Base-by-base conservation (phyloP, 352 stramenopile genomes). In the Blastocystis sp. region DNA sequence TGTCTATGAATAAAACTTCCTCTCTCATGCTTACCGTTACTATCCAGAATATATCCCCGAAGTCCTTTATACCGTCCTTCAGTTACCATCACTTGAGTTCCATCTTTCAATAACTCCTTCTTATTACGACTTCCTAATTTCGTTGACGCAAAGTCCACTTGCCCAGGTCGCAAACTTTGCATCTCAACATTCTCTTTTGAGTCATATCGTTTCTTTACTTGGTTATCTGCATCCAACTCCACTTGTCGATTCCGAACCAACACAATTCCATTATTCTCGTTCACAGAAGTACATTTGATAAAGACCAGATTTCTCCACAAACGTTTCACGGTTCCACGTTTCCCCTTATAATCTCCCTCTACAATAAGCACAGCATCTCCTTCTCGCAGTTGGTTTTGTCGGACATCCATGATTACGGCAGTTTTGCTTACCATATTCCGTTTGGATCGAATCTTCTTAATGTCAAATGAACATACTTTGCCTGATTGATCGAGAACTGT, bases 211-310 rank as follows among this genome's bases (percentile, higher is more conserved):
- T 83, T 83, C 71, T 83, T 83, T 5, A 37, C 29, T 56, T 65
- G 71, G 54, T 83, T 65, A 19, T 83, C 71, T 19, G 54, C 51
- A 42, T 83, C 71, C 21, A 49, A 32, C 12, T 66, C 71, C 9
- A 83, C 58, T 56, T 83, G 71, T 32, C 71, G 71, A 56, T 83
- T 83, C 19, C 71, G 71, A 7, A 83, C 71, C 24, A 83, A 35
- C 16, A 83, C 71, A 56, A 83, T 37, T 29, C 71, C 71, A 37
- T 83, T 83, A 43, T 65, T 52, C 54, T 83, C 71, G 3, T 14
- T 52, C 29, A 83, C 29, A 21, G 46, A 32, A 6, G 71, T 9
- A 35, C 49, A 32, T 21, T 83, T 61, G 9, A 83, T 49, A 46
- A 65, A 83, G 7, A 83, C 71, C 24, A 83, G 46, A 42, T 83